phyloP scores from a whole-genome alignment of 441 rosid species.

The Biscutella laevigata region DNA sequence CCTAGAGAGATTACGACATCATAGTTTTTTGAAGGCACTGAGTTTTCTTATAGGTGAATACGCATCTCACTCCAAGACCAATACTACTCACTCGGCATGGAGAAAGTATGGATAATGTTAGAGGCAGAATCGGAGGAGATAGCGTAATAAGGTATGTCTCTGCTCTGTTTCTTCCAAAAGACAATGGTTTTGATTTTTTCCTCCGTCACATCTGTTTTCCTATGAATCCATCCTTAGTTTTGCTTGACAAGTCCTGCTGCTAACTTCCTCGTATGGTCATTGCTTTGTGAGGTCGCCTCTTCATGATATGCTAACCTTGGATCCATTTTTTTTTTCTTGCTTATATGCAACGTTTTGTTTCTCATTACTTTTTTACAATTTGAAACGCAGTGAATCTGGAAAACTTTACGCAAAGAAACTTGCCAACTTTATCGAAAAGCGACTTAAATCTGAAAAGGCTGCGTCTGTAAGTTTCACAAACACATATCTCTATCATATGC shows the following conservation, averaged over 20 bases:
- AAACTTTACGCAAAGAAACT: conserved; percentile 88
- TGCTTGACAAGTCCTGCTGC: conserved; percentile 2
- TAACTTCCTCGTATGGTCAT: background rate
- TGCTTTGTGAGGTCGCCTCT: background rate
- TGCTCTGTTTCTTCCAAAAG: conserved; percentile 4
- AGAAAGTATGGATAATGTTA: conserved; percentile 88
- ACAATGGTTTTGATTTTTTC: background rate
- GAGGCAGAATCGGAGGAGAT: conserved; percentile 99
- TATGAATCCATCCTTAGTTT: background rate
- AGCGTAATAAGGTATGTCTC: conserved; percentile 57
- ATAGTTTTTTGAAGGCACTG: background rate
- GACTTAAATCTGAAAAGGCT: conserved; percentile 88
- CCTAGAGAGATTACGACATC: background rate
- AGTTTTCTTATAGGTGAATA: conserved; percentile 57
- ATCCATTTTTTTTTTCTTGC: background rate
- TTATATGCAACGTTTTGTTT: background rate
- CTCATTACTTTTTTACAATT: conserved; percentile 9
- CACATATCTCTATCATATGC: background rate
- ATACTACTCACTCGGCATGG: conserved; percentile 98
- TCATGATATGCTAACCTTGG: conserved; percentile 6
- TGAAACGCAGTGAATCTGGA: conserved; percentile 62
- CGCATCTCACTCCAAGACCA: conserved; percentile 99
- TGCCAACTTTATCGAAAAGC: conserved; percentile 80
- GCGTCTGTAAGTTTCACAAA: conserved; percentile 75
- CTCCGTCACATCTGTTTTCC: background rate